Conservation (phyloP, 108 stramenopile species). For the Fistulifera pelliculosa region DNA sequence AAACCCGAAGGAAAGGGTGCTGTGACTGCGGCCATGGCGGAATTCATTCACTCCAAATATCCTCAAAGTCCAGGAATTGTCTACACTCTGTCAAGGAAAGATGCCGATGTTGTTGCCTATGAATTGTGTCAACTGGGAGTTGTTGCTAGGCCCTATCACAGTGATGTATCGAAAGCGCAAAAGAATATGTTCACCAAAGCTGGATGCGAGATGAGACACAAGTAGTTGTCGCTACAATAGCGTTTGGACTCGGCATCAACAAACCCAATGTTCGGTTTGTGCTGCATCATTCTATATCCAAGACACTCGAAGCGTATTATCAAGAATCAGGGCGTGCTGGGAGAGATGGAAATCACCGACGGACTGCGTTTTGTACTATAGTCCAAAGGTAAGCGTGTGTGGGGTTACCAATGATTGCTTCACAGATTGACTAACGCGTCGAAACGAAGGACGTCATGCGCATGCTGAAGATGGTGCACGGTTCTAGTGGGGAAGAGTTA, state of each 20-base stretch:
- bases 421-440: background rate
- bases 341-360: constrained; percentile 75
- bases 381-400: constrained; percentile 13
- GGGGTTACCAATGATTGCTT: too few species aligned
- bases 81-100: constrained; percentile 84
- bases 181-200: constrained; percentile 56
- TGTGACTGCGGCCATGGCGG: constrained; percentile 58
- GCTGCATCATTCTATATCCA: constrained; percentile 73
- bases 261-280: constrained; percentile 85
- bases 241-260: constrained; percentile 97
- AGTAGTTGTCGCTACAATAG: constrained; percentile 92
- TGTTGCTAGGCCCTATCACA: constrained; percentile 73
- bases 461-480: constrained; percentile 64
- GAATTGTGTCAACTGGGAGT: constrained; percentile 67
- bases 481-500: constrained; percentile 31
- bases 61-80: constrained; percentile 74
- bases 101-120: constrained; percentile 73
- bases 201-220: constrained; percentile 85
- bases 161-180: constrained; percentile 36
- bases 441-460: constrained; percentile 52
- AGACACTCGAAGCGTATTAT: constrained; percentile 89
- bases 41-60: constrained; percentile 53
- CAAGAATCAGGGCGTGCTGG: constrained; percentile 96
- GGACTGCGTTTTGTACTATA: constrained; percentile 81
- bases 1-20: constrained; percentile 52